A percentile compares a stretch with the other conserved stretches of the same genome.
These are phyloP conservation scores for Aegilops sharonensis DNA, from an alignment of 176 grass and related monocot genomes.

Conservation along the genomic window DNA sequence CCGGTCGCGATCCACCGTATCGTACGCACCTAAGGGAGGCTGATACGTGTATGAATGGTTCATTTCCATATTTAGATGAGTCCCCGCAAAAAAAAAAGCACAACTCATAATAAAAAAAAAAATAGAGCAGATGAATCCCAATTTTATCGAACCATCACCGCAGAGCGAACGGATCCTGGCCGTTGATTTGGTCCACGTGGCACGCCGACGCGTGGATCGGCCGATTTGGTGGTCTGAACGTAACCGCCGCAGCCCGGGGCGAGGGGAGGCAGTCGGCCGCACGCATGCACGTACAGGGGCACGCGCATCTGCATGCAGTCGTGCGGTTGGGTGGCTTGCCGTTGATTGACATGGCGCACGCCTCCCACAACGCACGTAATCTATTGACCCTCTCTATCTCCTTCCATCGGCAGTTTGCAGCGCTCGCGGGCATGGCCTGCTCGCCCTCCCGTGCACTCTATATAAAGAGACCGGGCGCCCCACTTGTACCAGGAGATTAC, in stretches of 20 bases:
- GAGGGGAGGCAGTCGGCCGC: neutral
- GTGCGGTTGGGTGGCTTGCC: slow-evolving; percentile 22
- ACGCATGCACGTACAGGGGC: neutral
- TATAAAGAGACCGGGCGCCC: neutral
- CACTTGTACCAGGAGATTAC: neutral
- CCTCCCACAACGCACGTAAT: slow-evolving; percentile 29
- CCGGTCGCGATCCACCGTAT: neutral
- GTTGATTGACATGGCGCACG: neutral
- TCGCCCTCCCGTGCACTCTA: neutral
- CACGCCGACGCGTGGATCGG: neutral
- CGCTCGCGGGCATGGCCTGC: neutral
- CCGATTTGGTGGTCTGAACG: neutral
- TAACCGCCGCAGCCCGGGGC: slow-evolving; percentile 6
- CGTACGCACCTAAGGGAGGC: neutral
- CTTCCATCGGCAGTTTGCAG: neutral
- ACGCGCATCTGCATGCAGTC: neutral
- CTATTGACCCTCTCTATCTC: neutral
- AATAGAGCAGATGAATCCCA: too few species aligned
- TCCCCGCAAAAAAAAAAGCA: too few species aligned
- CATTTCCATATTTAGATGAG: too few species aligned
- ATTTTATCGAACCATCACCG: too few species aligned
- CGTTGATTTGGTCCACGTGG: neutral
- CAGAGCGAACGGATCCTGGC: neutral
- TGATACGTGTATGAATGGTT: neutral
- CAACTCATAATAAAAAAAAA: too few species aligned